These are phyloP conservation scores for Fistulina hepatica DNA, from an alignment of 1,284 basidiomycete species.

Conservation along the genomic window DNA sequence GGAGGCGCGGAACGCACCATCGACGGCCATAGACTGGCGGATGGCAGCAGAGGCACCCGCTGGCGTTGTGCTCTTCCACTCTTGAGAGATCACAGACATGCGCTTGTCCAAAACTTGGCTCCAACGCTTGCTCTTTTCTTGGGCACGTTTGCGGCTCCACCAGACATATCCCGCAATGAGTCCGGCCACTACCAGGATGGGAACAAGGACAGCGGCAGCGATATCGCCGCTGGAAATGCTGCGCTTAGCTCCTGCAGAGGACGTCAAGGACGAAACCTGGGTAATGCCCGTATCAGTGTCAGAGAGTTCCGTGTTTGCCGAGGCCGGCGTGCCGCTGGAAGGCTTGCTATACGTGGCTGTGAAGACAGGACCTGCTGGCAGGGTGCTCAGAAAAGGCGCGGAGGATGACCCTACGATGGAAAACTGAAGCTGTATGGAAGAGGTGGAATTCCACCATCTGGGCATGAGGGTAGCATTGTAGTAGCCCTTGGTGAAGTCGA, in stretches of 20 bases:
- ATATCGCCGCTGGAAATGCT: conserved; percentile 44
- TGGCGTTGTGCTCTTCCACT: conserved; percentile 67
- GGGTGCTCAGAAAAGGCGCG: conserved; percentile 42
- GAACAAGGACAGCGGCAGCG: conserved; percentile 72
- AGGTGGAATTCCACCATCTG: conserved; percentile 69
- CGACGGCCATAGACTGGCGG: conserved; percentile 55
- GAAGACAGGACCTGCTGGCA: conserved; percentile 67
- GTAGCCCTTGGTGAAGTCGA: conserved; percentile 44
- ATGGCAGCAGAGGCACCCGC: conserved; percentile 66
- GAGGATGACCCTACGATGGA: conserved; percentile 49
- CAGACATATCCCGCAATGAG: conserved; percentile 43
- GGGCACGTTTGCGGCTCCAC: conserved; percentile 44
- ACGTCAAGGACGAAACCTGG: conserved; percentile 26
- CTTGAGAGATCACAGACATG: conserved; percentile 68
- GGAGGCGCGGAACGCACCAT: conserved; percentile 11
- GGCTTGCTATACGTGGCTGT: conserved; percentile 48
- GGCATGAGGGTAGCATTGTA: conserved; percentile 50
- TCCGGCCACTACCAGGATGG: conserved; percentile 48
- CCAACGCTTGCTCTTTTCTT: conserved; percentile 57
- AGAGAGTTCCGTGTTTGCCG: conserved; percentile 26
- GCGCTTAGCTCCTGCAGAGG: conserved; percentile 9
- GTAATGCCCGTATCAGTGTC: conserved; percentile 26
- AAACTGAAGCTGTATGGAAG: conserved; percentile 48
- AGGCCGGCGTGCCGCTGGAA: conserved; percentile 31
- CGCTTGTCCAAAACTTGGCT: conserved; percentile 66